Conservation (phyloP, 495 filamentous ascomycete genomes). For the Neurospora africana region DNA sequence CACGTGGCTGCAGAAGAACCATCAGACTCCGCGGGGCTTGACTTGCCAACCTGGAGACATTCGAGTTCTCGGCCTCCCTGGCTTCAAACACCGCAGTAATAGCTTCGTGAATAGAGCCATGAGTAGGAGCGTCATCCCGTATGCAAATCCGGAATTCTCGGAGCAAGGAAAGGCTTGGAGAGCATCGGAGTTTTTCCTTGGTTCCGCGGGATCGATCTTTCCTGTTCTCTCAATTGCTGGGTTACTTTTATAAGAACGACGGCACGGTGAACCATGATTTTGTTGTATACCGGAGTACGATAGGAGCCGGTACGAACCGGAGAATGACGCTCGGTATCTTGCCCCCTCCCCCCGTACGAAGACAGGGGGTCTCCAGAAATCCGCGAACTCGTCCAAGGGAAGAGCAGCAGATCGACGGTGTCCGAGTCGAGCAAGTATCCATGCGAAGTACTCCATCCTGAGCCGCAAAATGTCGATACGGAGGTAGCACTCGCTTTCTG, state of each 20-base stretch:
- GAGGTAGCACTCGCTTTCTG: background rate
- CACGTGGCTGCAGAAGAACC: background rate
- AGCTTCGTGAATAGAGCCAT: background rate
- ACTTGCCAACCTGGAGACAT: background rate
- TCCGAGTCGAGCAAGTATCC: background rate
- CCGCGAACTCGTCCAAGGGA: background rate
- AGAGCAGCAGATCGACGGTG: background rate
- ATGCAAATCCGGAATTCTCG: background rate
- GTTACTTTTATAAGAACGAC: background rate
- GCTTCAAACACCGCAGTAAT: background rate
- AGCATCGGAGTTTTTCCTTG: background rate
- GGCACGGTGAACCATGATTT: background rate
- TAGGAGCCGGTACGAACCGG: background rate
- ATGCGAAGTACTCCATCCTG: background rate
- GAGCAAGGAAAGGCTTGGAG: background rate
- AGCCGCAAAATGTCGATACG: background rate
- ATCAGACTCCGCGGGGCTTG: background rate
- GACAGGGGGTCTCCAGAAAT: background rate
- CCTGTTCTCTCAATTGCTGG: background rate
- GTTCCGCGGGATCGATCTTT: background rate
- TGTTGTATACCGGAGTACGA: background rate
- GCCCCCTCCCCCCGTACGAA: background rate
- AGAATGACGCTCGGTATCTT: background rate
- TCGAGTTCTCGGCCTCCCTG: background rate
- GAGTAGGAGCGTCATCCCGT: background rate